Evolutionary conservation across 495 filamentous ascomycete genomes (phyloP), one percentile per base, ranked within the genome.

Genomic region (Durotheca rogersii): DNA sequence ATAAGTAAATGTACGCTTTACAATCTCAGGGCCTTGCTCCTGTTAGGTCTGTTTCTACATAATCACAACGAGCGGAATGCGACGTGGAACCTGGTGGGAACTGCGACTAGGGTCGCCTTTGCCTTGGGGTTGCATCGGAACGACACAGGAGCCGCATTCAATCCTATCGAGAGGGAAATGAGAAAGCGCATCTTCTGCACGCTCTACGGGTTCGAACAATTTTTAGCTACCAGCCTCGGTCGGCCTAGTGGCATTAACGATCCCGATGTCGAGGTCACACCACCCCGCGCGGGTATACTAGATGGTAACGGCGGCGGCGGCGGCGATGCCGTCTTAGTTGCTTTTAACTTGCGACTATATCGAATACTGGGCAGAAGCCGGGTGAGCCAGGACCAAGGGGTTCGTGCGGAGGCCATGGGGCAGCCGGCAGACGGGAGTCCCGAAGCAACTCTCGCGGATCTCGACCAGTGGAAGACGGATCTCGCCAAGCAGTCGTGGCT

Each of bases 161-260:
- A 51, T n/a, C 64, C 64, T 6, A 52, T 70, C 11, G 59, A 65
- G 7, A 50, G 61, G 41, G 66, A 72, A 42, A 51, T 68, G 31
- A 60, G 69, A 6, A 70, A 70, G 42, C 47, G 64, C n/a, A 35
- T 73, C 17, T 73, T 68, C 63, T 71, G 69, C 53, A 69, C 71
- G 15, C 58, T 73, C 14, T 73, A 67, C 48, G 65, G 52, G 4
- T 71, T 72, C 40, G 71, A 73, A 41, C 65, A 70, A 33, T 68
- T 68, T 54, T 61, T 71, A 31, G 67, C 67, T 17, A 68, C 66
- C 7, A 69, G 65, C 38, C 63, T 71, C 23, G 71, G 66, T 30
- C 61, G 71, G 1, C 71, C 71, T 11, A 69, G 67, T 27, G 67
- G 61, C 12, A 66, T 73, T 29, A 65, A 67, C 37, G 52, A 66